Base-by-base conservation (phyloP, 805 yeast species). In the Candida cerambycidarum region DNA sequence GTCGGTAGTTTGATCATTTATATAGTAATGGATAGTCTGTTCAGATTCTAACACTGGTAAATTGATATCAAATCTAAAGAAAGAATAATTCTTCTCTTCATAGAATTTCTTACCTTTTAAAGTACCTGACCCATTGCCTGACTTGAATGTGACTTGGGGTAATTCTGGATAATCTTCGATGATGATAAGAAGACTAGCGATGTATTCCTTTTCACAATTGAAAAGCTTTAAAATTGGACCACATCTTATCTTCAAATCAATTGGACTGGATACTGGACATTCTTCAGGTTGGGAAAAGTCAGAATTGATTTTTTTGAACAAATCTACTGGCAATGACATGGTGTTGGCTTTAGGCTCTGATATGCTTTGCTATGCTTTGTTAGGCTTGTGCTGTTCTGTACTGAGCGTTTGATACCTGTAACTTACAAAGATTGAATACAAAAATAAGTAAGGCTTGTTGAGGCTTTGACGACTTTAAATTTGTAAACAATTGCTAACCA, bases 151-250 rank as follows among this genome's bases (percentile, higher is more conserved):
- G 16, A 73, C 43, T 15, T 47, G 36, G 0, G 75, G 74, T 2
- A 44, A 50, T 15, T 44, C 49, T 2, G 45, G 41, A 21, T 41
- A 8, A 46, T 75, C 79, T 47, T 75, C 71, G 14, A 80, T 67
- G 2, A 89, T 89, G 19, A 90, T 58, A 61, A 88, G 50, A 16
- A 88, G 67, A 2, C 86, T 68, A 3, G 84, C 97, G 19, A 89
- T 62, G 66, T 89, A 90, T 3, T 67, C 65, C 49, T 85, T 89
- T 33, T 71, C 64, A 36, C 84, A 78, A 5, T 84, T 89, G 45
- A 80, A 65, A 37, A 83, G 75, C 44, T 93, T 71, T 38, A 90
- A 63, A 23, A 83, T 67, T 0, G 98, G 98, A 1, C 98, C 98
- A 58, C 87, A 82, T 38, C 72, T 65, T 15, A 82, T 67, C 30